Base-by-base conservation (phyloP, 306 rosid species). In the Medicago arabica region DNA sequence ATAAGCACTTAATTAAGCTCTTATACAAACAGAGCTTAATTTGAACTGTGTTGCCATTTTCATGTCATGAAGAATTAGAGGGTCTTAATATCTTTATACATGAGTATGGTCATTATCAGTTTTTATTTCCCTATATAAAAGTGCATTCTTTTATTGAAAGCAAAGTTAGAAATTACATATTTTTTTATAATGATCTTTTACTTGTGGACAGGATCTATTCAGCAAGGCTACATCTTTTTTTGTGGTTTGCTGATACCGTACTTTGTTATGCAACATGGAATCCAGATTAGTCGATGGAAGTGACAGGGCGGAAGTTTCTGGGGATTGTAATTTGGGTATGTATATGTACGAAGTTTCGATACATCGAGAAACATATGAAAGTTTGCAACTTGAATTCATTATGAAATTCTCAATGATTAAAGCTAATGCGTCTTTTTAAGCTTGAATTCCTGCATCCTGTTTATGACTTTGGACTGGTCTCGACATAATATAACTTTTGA, bases 311-410 rank as follows among this genome's bases (percentile, higher is more conserved):
- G 44, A 61, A 61, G 67, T 7, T 61, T 61, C 75, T 16, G 77
- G 49, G 25, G 80, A 69, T 73, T 83, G 36, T 28, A 83, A 60
- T 73, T 75, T 79, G 44, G 70, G 65, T n/a, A n/a, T n/a, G n/a
- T n/a, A n/a, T 55, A 74, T 34, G 15, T 18, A 39, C 73, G 83
- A 76, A 64, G 78, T 15, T 78, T 77, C 67, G 57, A 39, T 76
- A 25, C 51, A 61, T 75, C 79, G 74, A 72, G 86, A 83, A 78
- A 78, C 85, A 34, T 58, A 73, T 31, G 77, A 72, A 69, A 83
- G 87, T 79, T 72, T 78, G 81, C 21, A 50, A 28, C 64, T 80
- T 19, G 70, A 78, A 34, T 75, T 73, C 5, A 51, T 67, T 75
- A 21, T 74, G 69, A 72, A 61, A 15, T 57, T 83, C 34, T 64